These are phyloP conservation scores for Lactifluus volemus DNA, from an alignment of 768 basidiomycete species.

Conservation along the genomic window DNA sequence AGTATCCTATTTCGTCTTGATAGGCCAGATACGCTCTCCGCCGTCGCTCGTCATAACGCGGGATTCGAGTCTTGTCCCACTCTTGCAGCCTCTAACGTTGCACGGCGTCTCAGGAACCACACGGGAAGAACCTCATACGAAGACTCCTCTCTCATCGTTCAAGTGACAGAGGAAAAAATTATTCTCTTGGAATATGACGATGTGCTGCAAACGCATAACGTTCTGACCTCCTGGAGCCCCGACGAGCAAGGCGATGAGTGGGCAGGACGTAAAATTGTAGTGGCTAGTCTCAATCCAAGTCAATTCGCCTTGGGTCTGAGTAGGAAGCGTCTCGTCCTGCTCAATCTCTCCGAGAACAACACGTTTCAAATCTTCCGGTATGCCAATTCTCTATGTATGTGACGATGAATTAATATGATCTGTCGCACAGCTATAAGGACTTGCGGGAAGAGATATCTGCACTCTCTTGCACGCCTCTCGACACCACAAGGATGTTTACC, in stretches of 20 bases:
- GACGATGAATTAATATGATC: background rate
- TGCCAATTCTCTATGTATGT: slow-evolving; percentile 7
- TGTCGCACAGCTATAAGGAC: slow-evolving; percentile 8
- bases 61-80: slow-evolving; percentile 50
- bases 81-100: slow-evolving; percentile 53
- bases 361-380: slow-evolving; percentile 30
- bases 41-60: slow-evolving; percentile 28
- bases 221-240: slow-evolving; percentile 34
- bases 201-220: slow-evolving; percentile 33
- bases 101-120: slow-evolving; percentile 24
- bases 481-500: slow-evolving; percentile 39
- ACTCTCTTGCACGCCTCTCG: slow-evolving; percentile 53
- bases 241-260: slow-evolving; percentile 21
- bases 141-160: slow-evolving; percentile 53
- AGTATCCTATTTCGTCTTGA: slow-evolving; percentile 49
- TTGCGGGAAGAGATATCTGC: slow-evolving; percentile 51
- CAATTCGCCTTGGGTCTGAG: slow-evolving; percentile 56
- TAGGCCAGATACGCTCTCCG: slow-evolving; percentile 34
- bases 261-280: slow-evolving; percentile 43
- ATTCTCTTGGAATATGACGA: slow-evolving; percentile 49
- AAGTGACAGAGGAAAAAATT: slow-evolving; percentile 57
- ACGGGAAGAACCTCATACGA: slow-evolving; percentile 26
- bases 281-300: slow-evolving; percentile 59
- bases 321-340: slow-evolving; percentile 42
- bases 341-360: slow-evolving; percentile 39